A percentile compares a stretch with the other conserved stretches of the same genome.
Evolutionary conservation across 257 asterid species (phyloP).

Genomic region (Solanum infundibuliforme): DNA sequence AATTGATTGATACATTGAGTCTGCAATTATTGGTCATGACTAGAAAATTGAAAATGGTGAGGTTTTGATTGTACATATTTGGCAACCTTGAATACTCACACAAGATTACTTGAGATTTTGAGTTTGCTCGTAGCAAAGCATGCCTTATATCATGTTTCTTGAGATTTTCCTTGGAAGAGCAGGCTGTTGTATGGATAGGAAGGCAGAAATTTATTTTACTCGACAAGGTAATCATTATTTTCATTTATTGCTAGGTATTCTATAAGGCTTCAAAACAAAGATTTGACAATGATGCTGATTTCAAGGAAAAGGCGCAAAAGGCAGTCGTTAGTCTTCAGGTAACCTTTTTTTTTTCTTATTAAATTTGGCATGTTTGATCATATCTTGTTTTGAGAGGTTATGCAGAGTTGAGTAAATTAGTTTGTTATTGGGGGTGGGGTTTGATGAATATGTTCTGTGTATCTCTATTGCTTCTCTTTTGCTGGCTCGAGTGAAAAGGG

Average conservation of each 20-base stretch:
- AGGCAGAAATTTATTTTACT: background rate
- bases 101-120: background rate
- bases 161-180: background rate
- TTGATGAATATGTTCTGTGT: background rate
- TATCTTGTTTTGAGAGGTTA: background rate
- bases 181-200: background rate
- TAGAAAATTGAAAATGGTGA: background rate
- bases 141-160: background rate
- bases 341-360: background rate
- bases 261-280: conserved; percentile 82
- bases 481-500: background rate
- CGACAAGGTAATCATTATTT: background rate
- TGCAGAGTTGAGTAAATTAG: background rate
- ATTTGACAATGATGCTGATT: conserved; percentile 67
- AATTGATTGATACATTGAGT: background rate
- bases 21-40: background rate
- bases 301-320: conserved; percentile 78
- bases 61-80: background rate
- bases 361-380: background rate
- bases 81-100: background rate
- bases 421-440: background rate
- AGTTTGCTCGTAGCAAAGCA: background rate
- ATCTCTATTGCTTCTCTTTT: background rate
- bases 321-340: conserved; percentile 99
- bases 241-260: conserved; percentile 34